phyloP scores from a whole-genome alignment of 352 stramenopile species.

The Elongisporangium undulatum region DNA sequence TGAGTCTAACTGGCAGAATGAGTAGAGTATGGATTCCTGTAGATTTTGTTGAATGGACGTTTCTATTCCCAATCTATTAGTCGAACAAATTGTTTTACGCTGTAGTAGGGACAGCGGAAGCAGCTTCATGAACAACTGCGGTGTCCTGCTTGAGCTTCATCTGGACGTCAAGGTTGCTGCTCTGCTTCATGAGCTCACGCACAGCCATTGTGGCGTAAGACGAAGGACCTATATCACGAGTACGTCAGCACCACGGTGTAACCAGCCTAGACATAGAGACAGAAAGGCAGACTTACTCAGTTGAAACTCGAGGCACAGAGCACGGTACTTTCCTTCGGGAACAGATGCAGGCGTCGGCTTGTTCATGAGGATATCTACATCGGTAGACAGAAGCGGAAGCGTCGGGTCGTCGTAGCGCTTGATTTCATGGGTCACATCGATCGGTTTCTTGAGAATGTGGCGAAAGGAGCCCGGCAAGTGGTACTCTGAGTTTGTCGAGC shows the following conservation, averaged over 20 bases:
- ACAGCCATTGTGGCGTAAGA: slow-evolving; percentile 96
- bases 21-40: not conserved
- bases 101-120: not conserved
- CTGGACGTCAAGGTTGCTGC: slow-evolving; percentile 74
- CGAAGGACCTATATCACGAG: slow-evolving; percentile 44
- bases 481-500: slow-evolving; percentile 86
- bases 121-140: not conserved
- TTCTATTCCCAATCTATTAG: not conserved
- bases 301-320: slow-evolving; percentile 81
- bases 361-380: slow-evolving; percentile 77
- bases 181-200: slow-evolving; percentile 94
- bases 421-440: slow-evolving; percentile 88
- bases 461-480: slow-evolving; percentile 92
- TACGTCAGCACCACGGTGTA: not conserved
- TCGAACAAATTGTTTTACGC: not conserved
- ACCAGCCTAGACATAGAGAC: not conserved
- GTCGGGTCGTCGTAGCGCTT: slow-evolving; percentile 92
- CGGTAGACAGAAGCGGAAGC: slow-evolving; percentile 91
- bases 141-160: slow-evolving; percentile 43
- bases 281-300: slow-evolving; percentile 43
- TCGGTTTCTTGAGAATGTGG: slow-evolving; percentile 88
- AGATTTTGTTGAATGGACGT: not conserved
- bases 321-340: slow-evolving; percentile 48
- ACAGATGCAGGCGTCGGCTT: slow-evolving; percentile 42
- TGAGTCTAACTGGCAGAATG: not conserved